These are phyloP conservation scores for Mycena venus DNA, from an alignment of 768 basidiomycete species.

Conservation along the genomic window DNA sequence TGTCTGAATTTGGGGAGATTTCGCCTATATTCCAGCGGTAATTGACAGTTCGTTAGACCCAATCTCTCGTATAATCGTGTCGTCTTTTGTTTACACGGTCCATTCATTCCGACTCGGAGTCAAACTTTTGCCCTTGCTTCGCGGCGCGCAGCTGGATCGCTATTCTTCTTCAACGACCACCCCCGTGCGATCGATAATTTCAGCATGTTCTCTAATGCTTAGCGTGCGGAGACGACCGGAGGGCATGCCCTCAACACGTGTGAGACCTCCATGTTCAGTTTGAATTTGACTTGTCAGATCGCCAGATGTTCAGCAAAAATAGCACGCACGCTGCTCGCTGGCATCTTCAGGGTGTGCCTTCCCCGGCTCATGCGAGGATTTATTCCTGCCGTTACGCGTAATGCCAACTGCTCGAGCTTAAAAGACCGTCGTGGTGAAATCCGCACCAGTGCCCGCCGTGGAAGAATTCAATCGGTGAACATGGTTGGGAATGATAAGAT, in stretches of 20 bases:
- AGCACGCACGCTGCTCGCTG: not conserved
- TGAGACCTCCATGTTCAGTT: not conserved
- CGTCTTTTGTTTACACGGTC: no score
- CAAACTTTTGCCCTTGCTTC: no score
- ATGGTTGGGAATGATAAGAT: not conserved
- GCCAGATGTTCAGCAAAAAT: not conserved
- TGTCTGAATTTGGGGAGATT: no score
- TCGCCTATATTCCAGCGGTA: no score
- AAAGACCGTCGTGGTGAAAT: not conserved
- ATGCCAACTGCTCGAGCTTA: not conserved
- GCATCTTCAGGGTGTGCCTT: not conserved
- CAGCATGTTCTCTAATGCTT: not conserved
- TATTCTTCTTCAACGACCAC: no score
- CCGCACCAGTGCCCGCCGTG: not conserved
- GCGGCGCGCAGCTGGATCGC: not conserved
- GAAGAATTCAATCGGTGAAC: not conserved
- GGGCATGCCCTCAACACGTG: not conserved
- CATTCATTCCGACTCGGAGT: no score
- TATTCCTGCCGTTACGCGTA: not conserved
- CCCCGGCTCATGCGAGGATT: not conserved
- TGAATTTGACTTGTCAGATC: not conserved
- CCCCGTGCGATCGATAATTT: not conserved
- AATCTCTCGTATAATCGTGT: no score
- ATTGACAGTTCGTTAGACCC: no score
- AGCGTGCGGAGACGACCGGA: not conserved